A percentile compares a stretch with the other conserved stretches of the same genome.
Evolutionary conservation across 2,329 filamentous ascomycete species (phyloP).

Genomic region (Didymosphaeria variabile): DNA sequence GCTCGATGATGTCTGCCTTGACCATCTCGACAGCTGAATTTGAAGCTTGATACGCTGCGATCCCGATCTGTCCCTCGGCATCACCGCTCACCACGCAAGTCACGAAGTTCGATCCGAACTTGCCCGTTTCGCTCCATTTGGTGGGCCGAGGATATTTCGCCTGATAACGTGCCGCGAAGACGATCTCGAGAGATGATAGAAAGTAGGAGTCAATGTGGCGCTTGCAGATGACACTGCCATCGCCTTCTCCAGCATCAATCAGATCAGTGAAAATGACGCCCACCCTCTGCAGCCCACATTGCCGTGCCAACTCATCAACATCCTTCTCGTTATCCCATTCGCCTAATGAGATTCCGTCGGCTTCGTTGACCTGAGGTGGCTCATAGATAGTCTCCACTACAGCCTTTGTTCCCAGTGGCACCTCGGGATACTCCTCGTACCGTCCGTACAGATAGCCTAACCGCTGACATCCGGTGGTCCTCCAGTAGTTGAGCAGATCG

Average conservation of each 20-base stretch:
- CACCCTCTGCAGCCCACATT: slow-evolving; percentile 87
- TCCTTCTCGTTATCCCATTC: slow-evolving; percentile 87
- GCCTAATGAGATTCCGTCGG: slow-evolving; percentile 85
- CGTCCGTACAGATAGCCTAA: slow-evolving; percentile 90
- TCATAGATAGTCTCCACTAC: slow-evolving; percentile 98
- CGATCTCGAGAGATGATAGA: slow-evolving; percentile 89
- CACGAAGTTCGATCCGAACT: slow-evolving; percentile 95
- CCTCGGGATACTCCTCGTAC: slow-evolving; percentile 89
- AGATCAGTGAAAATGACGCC: slow-evolving; percentile 97
- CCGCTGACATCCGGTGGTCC: slow-evolving; percentile 82
- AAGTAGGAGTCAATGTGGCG: slow-evolving; percentile 95
- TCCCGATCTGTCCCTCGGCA: slow-evolving; percentile 84
- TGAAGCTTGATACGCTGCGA: slow-evolving; percentile 93
- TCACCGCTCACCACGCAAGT: slow-evolving; percentile 97
- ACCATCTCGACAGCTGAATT: slow-evolving; percentile 98
- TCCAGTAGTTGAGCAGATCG: slow-evolving; percentile 90
- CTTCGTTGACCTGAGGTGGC: slow-evolving; percentile 87
- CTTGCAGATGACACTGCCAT: slow-evolving; percentile 92
- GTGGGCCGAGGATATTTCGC: slow-evolving; percentile 87
- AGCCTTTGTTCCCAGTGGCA: slow-evolving; percentile 93
- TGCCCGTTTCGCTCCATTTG: slow-evolving; percentile 96
- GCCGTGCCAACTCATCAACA: slow-evolving; percentile 78
- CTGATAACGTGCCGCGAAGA: slow-evolving; percentile 87
- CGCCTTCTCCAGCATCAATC: slow-evolving; percentile 78
- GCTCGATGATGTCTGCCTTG: slow-evolving; percentile 90